These are phyloP conservation scores for Phaeosphaeriaceae sp. DNA, from an alignment of 2,329 filamentous ascomycete species.

Conservation along the genomic window DNA sequence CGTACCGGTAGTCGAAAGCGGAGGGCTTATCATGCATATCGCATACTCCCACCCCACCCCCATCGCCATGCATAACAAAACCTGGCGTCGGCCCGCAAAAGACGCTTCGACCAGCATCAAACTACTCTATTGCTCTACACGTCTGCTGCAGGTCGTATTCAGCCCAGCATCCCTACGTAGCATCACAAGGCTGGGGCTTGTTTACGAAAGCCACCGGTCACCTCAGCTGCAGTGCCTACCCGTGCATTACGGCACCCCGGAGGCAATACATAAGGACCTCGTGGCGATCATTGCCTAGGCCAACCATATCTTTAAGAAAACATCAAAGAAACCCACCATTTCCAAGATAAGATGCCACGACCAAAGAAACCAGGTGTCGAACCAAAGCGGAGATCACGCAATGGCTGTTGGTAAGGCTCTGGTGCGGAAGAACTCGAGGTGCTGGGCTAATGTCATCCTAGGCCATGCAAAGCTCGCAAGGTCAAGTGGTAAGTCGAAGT, in stretches of 20 bases:
- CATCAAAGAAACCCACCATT: neutral
- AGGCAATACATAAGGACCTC: neutral
- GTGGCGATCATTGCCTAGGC: neutral
- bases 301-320: neutral
- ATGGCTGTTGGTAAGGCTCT: slow-evolving; percentile 68
- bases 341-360: slow-evolving; percentile 62
- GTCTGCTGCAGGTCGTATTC: neutral
- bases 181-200: neutral
- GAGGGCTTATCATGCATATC: slow-evolving; percentile 15
- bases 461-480: slow-evolving; percentile 81
- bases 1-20: slow-evolving; percentile 9
- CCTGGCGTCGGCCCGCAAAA: neutral
- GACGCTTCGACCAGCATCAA: neutral
- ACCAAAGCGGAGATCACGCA: slow-evolving; percentile 71
- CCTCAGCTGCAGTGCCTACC: neutral
- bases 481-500: slow-evolving; percentile 69
- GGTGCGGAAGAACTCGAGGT: neutral
- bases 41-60: slow-evolving; percentile 4
- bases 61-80: slow-evolving; percentile 4
- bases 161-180: neutral
- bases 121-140: neutral
- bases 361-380: slow-evolving; percentile 70
- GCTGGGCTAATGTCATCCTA: slow-evolving; percentile 43
- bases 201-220: neutral
- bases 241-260: neutral